Base-by-base conservation (phyloP, 441 rosid genomes). In the Erysimum cheiri region DNA sequence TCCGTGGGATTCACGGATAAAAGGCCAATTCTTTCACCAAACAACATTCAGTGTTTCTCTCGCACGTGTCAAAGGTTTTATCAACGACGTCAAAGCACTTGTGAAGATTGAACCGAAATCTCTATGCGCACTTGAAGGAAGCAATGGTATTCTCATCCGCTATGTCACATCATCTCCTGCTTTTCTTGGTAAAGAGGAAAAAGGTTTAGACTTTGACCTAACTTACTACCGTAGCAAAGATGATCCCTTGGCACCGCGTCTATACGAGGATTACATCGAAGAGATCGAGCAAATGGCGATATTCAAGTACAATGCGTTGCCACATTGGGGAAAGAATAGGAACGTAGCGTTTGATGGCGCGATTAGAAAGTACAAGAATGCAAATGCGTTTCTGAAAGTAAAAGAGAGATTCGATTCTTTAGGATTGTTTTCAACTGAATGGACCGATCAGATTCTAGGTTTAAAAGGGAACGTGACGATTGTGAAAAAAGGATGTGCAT, bases 291-390 rank as follows among this genome's bases (percentile, higher is more conserved):
- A 88, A 73, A 73, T 90, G 48, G 96, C 89, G 0, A 22, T 90
- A n/a, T 74, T 84, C 33, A 88, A 87, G 61, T 88, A 87, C 36
- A 78, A 81, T 0, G 94, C 76, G 0, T 62, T 82, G 19, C 93
- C 97, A 0, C 95, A 88, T 0, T 91, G 93, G 97, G 95, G 91
- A 0, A 88, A 91, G 79, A 91, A 91, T 5, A 54, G 90, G 44
- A 88, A 88, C 60, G 0, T 85, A 4, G 92, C 80, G 0, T 91
- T 89, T 50, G 73, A 68, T 40, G 86, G 87, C 1, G 87, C 59
- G 5, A 44, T 87, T 8, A 69, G 1, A 10, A 88, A 82, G 17
- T 88, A 87, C 24, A 78, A 52, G 19, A 79, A 82, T 2, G 86
- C 82, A 0, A 36, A 7, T 0, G 54, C 80, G 2, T 89, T 87